Evolutionary conservation across 345 rosid genomes (phyloP).

Genomic region (Populus davidiana): DNA sequence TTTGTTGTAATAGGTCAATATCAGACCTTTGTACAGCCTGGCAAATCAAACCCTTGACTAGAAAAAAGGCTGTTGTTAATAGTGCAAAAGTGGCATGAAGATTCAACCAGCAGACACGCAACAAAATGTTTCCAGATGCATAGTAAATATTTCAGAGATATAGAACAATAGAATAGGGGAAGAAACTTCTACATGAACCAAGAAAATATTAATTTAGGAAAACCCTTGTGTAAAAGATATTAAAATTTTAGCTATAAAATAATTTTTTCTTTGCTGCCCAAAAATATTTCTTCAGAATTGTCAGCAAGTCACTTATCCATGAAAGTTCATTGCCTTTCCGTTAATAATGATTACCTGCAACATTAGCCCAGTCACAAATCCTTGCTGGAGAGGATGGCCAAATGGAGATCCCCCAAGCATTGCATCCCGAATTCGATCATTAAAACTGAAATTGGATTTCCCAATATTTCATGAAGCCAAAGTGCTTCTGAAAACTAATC

Average conservation of each 20-base stretch:
- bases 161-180: background rate
- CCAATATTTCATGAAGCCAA: slow-evolving; percentile 10
- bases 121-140: slow-evolving; percentile 6
- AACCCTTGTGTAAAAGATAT: background rate
- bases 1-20: background rate
- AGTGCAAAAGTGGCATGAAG: background rate
- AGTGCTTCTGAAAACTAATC: background rate
- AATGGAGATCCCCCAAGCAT: slow-evolving; percentile 97
- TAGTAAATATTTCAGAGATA: background rate
- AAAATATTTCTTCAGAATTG: background rate
- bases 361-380: slow-evolving; percentile 78
- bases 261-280: background rate
- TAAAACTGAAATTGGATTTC: slow-evolving; percentile 58
- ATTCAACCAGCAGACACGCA: background rate
- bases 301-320: background rate
- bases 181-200: background rate
- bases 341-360: slow-evolving; percentile 57
- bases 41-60: background rate
- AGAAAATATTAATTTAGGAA: background rate
- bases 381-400: slow-evolving; percentile 97
- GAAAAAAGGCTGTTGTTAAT: background rate
- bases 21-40: background rate
- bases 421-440: slow-evolving; percentile 96
- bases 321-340: background rate
- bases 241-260: too few species aligned